Evolutionary conservation across 768 basidiomycete species (phyloP).

Genomic region (Rhizopogon vinicolor): DNA sequence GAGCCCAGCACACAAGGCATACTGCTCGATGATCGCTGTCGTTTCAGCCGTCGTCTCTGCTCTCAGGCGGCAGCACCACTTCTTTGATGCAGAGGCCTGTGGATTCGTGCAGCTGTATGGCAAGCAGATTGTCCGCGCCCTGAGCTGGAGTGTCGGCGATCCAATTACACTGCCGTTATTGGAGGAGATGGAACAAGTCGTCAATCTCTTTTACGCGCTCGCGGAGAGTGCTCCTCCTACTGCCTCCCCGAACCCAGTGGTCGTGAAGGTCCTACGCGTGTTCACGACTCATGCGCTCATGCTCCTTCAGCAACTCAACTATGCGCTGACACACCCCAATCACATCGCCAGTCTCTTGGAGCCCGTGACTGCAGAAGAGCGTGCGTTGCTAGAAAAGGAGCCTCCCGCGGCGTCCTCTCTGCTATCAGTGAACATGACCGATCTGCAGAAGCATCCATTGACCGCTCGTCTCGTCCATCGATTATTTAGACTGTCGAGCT

Average conservation of each 20-base stretch:
- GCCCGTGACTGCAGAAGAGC: constrained; percentile 74
- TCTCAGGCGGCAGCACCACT: constrained; percentile 63
- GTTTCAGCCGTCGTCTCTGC: constrained; percentile 67
- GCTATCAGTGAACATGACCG: constrained; percentile 42
- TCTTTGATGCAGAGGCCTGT: constrained; percentile 80
- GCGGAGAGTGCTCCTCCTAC: constrained; percentile 38
- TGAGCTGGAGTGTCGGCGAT: constrained; percentile 81
- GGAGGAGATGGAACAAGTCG: constrained; percentile 80
- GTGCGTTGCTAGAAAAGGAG: constrained; percentile 63
- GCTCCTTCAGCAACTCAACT: constrained; percentile 84
- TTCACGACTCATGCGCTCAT: constrained; percentile 67
- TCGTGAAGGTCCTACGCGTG: constrained; percentile 60
- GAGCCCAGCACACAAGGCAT: constrained; percentile 74
- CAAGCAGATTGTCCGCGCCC: constrained; percentile 68
- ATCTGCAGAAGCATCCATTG: constrained; percentile 67
- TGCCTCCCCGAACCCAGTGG: constrained; percentile 33
- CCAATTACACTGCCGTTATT: constrained; percentile 71
- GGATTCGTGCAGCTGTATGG: constrained; percentile 84
- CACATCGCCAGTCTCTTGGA: constrained; percentile 80
- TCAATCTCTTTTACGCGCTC: constrained; percentile 73
- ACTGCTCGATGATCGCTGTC: constrained; percentile 81
- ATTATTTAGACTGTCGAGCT: constrained; percentile 65
- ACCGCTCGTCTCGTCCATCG: constrained; percentile 67
- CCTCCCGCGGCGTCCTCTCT: constrained; percentile 25
- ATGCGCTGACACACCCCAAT: constrained; percentile 87